Evolutionary conservation across 2,329 filamentous ascomycete genomes (phyloP).

Genomic region (Hyphodiscus sp.): DNA sequence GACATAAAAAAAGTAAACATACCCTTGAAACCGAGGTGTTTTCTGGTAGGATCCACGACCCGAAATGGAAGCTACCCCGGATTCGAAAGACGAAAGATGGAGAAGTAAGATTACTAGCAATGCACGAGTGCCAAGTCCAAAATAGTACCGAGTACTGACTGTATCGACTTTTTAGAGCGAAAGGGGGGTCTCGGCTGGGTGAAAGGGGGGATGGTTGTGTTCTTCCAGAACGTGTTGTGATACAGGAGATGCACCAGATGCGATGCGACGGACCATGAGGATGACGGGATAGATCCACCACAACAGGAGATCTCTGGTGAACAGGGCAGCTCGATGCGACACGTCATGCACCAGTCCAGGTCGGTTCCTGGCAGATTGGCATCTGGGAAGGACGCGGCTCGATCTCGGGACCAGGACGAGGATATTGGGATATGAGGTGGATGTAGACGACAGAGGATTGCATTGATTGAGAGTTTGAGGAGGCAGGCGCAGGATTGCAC

Average conservation of each 20-base stretch:
- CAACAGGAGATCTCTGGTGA: too few relatives aligned
- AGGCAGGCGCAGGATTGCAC: not conserved
- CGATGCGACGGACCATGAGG: too few relatives aligned
- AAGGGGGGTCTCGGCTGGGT: not conserved
- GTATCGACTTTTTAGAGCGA: not conserved
- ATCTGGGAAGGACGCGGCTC: not conserved
- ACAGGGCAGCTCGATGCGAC: too few relatives aligned
- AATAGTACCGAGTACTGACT: too few relatives aligned
- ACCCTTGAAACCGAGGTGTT: not conserved
- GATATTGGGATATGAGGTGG: not conserved
- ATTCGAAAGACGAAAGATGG: conserved; percentile 14
- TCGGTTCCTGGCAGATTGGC: not conserved
- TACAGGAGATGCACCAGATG: too few relatives aligned
- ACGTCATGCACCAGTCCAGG: too few relatives aligned
- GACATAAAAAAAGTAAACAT: not conserved
- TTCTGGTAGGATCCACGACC: conserved; percentile 1
- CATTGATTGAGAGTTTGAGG: not conserved
- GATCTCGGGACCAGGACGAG: not conserved
- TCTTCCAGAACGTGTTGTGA: too few relatives aligned
- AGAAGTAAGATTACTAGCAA: conserved; percentile 8
- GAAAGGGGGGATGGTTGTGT: too few relatives aligned
- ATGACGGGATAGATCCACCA: too few relatives aligned
- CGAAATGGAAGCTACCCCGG: conserved; percentile 15
- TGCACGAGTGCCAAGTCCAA: not conserved
- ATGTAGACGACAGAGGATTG: not conserved